Evolutionary conservation across 495 filamentous ascomycete species (phyloP).

Genomic region (Oleoguttula mirabilis): DNA sequence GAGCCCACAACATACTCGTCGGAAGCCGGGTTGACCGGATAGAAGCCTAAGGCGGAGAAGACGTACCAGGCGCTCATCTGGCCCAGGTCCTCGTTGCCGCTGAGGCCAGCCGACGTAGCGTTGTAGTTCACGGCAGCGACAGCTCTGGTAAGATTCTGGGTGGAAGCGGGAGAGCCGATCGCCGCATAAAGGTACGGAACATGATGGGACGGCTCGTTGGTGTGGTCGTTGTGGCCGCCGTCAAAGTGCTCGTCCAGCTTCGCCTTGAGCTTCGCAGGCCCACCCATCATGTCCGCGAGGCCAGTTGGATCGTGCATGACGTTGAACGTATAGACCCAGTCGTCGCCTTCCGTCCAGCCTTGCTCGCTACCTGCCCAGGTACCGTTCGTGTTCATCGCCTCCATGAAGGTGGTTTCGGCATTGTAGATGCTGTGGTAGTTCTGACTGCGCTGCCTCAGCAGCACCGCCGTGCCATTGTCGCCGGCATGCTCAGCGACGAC

Average conservation of each 20-base stretch:
- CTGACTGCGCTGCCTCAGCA: constrained; percentile 5
- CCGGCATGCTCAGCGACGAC: constrained; percentile 15
- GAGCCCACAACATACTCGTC: constrained; percentile 17
- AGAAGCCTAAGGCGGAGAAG: constrained; percentile 19
- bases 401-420: constrained; percentile 15
- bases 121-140: constrained; percentile 16
- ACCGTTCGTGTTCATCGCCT: constrained; percentile 17
- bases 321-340: constrained; percentile 20
- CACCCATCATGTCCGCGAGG: constrained; percentile 16
- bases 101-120: constrained; percentile 14
- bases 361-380: constrained; percentile 18
- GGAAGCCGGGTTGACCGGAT: constrained; percentile 17
- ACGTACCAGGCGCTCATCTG: constrained; percentile 20
- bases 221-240: constrained; percentile 18
- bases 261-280: constrained; percentile 7
- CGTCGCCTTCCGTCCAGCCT: constrained; percentile 22
- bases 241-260: constrained; percentile 18
- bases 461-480: constrained; percentile 4
- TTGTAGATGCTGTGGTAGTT: constrained; percentile 19
- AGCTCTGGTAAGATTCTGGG: constrained; percentile 15
- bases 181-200: constrained; percentile 16
- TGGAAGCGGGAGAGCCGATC: constrained; percentile 13
- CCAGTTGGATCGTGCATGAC: constrained; percentile 17
- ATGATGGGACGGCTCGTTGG: constrained; percentile 21
- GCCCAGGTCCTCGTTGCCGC: constrained; percentile 20